Base-by-base conservation (phyloP, 352 stramenopile species). In the Plasmopara viticola region DNA sequence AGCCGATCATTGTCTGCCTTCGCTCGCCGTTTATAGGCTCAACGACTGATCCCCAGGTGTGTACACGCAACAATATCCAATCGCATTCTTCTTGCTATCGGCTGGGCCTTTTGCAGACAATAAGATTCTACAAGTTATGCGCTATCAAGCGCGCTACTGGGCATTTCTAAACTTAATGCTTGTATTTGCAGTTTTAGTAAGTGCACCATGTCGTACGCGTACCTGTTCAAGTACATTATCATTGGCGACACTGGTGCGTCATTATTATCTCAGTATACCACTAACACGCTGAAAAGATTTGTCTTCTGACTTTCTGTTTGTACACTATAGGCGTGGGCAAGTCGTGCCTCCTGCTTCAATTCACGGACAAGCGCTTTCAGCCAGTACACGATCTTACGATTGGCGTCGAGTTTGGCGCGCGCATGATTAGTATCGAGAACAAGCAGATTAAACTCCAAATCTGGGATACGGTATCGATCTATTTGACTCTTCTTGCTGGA, bases 341-440 rank as follows among this genome's bases (percentile, higher is more conserved):
- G 82, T 99, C 95, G 44, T 99, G 97, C 74, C 84, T 99, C 63
- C 77, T 99, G 40, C 80, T 99, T 56, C 97, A 99, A 77, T 99
- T 99, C 81, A 99, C 97, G 44, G 97, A 99, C 83, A 99, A 99
- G 78, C 86, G 97, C 47, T 99, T 99, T 77, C 96, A 99, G 70
- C 96, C 96, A 0, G 96, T 99, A 34, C 80, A 99, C 64, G 97
- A 99, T 63, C 82, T 99, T 43, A 99, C 97, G 8, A 99, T 99
- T 63, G 97, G 96, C 33, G 94, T 98, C 20, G 97, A 99, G 82
- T 99, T 99, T 65, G 97, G 97, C 48, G 97, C 97, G 12, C 90
- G 97, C 41, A 99, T 99, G 94, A 98, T 99, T 58, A 97, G 93
- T 64, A 97, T 99, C 44, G 95, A 98, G 52, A 95, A 96, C 70